Evolutionary conservation across 495 filamentous ascomycete species (phyloP).

Genomic region (Hypomontagnella monticulosa): DNA sequence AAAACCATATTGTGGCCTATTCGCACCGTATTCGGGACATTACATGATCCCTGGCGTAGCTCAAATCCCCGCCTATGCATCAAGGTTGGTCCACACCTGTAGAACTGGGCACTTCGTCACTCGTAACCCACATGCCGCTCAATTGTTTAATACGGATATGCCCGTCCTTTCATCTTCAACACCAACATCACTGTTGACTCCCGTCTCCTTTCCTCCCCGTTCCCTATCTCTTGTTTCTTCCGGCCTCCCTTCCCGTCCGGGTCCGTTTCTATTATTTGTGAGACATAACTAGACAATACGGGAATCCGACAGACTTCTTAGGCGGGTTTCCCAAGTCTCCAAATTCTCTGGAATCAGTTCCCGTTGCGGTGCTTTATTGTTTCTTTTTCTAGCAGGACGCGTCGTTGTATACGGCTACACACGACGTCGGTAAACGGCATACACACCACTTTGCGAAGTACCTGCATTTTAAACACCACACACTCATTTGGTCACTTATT

Average conservation of each 20-base stretch:
- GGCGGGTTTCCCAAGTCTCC: conserved; percentile 25
- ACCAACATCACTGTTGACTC: conserved; percentile 38
- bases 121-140: not conserved
- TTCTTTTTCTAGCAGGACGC: conserved; percentile 39
- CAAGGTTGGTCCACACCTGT: too few relatives aligned
- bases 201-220: conserved; percentile 22
- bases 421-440: conserved; percentile 29
- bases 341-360: conserved; percentile 37
- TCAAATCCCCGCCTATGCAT: conserved; percentile 10
- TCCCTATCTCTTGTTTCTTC: conserved; percentile 30
- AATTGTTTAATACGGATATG: conserved; percentile 40
- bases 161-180: conserved; percentile 33
- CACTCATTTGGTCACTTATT: conserved; percentile 38
- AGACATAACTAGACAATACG: conserved; percentile 37
- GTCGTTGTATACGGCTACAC: conserved; percentile 23
- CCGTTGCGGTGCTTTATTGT: conserved; percentile 29
- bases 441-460: conserved; percentile 7
- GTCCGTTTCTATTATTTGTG: conserved; percentile 38
- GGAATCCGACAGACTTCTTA: conserved; percentile 25
- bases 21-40: conserved; percentile 19
- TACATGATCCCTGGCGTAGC: conserved; percentile 26
- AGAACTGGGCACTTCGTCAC: conserved; percentile 22
- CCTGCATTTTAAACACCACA: conserved; percentile 31
- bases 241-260: conserved; percentile 30
- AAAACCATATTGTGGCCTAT: not conserved